Conservation (phyloP, 495 filamentous ascomycete genomes). For the Xylaria cubensis region DNA sequence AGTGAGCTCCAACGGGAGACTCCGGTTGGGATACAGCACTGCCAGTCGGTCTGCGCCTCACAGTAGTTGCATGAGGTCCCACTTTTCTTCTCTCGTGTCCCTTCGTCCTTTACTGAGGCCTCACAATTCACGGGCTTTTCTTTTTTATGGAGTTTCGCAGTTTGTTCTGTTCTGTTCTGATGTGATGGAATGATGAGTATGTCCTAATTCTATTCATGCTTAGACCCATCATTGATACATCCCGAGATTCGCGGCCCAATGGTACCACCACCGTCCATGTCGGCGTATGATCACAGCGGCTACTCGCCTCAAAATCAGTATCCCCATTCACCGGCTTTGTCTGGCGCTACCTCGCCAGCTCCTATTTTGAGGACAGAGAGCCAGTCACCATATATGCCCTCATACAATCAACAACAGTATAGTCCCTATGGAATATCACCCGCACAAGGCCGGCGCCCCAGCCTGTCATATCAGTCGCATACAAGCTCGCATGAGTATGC, state of each 20-base stretch:
- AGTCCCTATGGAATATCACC: constrained; percentile 36
- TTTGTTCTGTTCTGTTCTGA: neutral
- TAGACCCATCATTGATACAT: constrained; percentile 58
- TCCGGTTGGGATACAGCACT: constrained; percentile 44
- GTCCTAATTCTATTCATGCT: constrained; percentile 41
- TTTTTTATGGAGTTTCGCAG: constrained; percentile 55
- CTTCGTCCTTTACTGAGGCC: constrained; percentile 52
- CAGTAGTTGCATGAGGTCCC: constrained; percentile 52
- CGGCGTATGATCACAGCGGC: constrained; percentile 46
- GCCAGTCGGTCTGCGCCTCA: constrained; percentile 44
- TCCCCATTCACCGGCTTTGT: constrained; percentile 54
- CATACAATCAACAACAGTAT: constrained; percentile 38
- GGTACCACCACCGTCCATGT: constrained; percentile 47
- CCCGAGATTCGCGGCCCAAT: constrained; percentile 54
- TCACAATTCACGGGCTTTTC: constrained; percentile 61
- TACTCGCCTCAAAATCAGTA: constrained; percentile 51
- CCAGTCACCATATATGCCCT: constrained; percentile 53
- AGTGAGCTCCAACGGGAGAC: constrained; percentile 28
- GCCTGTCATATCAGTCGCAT: constrained; percentile 50
- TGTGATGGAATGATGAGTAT: constrained; percentile 19
- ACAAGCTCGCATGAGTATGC: constrained; percentile 45
- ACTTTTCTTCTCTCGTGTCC: constrained; percentile 52
- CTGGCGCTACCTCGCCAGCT: constrained; percentile 51
- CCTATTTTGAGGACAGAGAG: constrained; percentile 49
- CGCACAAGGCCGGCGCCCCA: constrained; percentile 35